These are phyloP conservation scores for Salisapilia sapeloensis DNA, from an alignment of 352 stramenopile genomes.

Conservation along the genomic window DNA sequence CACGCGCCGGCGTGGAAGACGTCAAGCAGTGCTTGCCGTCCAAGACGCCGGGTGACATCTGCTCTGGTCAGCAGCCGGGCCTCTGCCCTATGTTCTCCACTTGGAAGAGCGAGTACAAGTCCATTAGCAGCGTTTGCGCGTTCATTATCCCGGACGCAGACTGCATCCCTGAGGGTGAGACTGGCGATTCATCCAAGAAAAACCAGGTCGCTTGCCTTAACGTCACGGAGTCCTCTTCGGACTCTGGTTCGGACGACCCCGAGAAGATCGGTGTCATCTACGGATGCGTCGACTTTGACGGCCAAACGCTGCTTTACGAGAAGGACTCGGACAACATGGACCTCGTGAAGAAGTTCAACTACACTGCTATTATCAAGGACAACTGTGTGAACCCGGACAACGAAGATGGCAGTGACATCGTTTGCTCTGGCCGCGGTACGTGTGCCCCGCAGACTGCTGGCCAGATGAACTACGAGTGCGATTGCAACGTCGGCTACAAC, in stretches of 20 bases:
- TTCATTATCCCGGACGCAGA: slow-evolving; percentile 42
- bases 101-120: slow-evolving; percentile 36
- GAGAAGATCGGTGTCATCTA: slow-evolving; percentile 39
- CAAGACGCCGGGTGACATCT: slow-evolving; percentile 22
- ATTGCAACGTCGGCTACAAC: slow-evolving; percentile 62
- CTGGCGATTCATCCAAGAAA: slow-evolving; percentile 6
- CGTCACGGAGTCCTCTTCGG: slow-evolving; percentile 4
- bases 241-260: not conserved
- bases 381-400: slow-evolving; percentile 45
- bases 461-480: slow-evolving; percentile 39
- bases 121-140: slow-evolving; percentile 52
- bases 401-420: slow-evolving; percentile 23
- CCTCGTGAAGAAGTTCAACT: slow-evolving; percentile 38
- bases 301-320: slow-evolving; percentile 33
- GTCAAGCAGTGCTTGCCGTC: slow-evolving; percentile 70
- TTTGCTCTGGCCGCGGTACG: slow-evolving; percentile 60
- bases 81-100: slow-evolving; percentile 63
- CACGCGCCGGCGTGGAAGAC: slow-evolving; percentile 29
- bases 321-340: slow-evolving; percentile 23
- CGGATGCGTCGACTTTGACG: slow-evolving; percentile 66
- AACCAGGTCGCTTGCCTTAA: slow-evolving; percentile 15
- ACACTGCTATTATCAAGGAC: slow-evolving; percentile 26
- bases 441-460: slow-evolving; percentile 19
- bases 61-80: slow-evolving; percentile 28
- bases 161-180: slow-evolving; percentile 10